A percentile compares a stretch with the other conserved stretches of the same genome.
phyloP scores from a whole-genome alignment of 768 basidiomycete species.

The Rhodotorula babjevae region DNA sequence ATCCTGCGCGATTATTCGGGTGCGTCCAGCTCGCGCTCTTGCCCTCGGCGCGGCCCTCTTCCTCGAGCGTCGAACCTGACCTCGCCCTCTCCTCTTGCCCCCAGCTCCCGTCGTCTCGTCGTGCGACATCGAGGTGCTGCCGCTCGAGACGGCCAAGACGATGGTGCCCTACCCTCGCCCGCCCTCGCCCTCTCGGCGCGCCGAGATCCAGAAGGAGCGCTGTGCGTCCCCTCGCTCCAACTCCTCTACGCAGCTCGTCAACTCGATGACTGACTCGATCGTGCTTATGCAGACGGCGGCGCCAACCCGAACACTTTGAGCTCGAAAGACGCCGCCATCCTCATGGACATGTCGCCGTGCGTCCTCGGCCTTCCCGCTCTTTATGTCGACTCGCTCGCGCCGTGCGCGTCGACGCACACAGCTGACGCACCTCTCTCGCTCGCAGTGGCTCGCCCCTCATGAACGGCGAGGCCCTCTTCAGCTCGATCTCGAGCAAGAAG shows the following conservation, averaged over 20 bases:
- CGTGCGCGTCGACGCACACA: constrained; percentile 36
- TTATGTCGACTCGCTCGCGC: no score
- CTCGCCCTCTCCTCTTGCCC: neutral
- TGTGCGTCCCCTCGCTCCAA: neutral
- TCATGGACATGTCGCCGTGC: constrained; percentile 47
- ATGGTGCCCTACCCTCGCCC: constrained; percentile 95
- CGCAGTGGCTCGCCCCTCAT: constrained; percentile 22
- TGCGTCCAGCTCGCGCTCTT: constrained; percentile 54
- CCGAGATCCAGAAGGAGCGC: constrained; percentile 77
- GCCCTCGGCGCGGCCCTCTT: neutral
- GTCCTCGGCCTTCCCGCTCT: constrained; percentile 49
- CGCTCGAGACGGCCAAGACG: constrained; percentile 85
- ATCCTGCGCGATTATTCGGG: constrained; percentile 89
- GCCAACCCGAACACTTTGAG: constrained; percentile 45
- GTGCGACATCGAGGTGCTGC: constrained; percentile 93
- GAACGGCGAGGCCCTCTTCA: constrained; percentile 24
- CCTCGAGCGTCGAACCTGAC: neutral
- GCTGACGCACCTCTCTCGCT: neutral
- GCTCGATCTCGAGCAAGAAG: neutral
- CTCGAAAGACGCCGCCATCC: constrained; percentile 44
- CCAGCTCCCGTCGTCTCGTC: constrained; percentile 90
- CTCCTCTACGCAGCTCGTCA: constrained; percentile 62
- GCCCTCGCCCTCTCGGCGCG: constrained; percentile 90
- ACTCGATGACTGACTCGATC: constrained; percentile 62
- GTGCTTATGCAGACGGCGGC: constrained; percentile 46